Percentiles rank a stretch among this genome's conserved stretches.
These are phyloP conservation scores for Botrytis fabae DNA, from an alignment of 2,329 filamentous ascomycete genomes.

Conservation along the genomic window DNA sequence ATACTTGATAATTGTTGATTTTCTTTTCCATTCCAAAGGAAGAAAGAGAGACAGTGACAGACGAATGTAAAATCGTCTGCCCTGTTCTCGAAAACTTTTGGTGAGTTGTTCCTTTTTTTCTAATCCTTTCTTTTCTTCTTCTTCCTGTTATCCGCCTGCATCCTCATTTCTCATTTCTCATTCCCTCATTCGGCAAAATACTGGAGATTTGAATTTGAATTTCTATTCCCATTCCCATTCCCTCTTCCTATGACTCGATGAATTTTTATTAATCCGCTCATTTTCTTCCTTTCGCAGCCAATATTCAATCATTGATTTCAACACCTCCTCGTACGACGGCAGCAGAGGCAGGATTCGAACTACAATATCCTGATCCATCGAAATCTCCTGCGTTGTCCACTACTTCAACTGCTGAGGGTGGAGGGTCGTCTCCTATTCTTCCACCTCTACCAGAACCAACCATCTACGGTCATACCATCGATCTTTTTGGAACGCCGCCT, in stretches of 20 bases:
- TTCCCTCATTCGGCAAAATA: constrained; percentile 18
- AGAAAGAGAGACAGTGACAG: constrained; percentile 53
- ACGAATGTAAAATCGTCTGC: constrained; percentile 60
- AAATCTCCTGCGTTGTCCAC: constrained; percentile 61
- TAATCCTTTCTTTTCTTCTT: neutral
- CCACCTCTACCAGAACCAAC: constrained; percentile 60
- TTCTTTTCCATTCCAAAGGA: neutral
- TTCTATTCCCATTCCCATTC: neutral
- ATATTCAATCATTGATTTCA: constrained; percentile 40
- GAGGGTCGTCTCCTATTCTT: constrained; percentile 57
- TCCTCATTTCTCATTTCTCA: constrained; percentile 2
- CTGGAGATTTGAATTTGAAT: constrained; percentile 2
- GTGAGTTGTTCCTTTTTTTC: constrained; percentile 19
- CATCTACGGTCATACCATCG: constrained; percentile 56
- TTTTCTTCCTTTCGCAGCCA: constrained; percentile 13
- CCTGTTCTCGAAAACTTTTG: constrained; percentile 51
- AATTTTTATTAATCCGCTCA: constrained; percentile 2
- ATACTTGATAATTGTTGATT: neutral
- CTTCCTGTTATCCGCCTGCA: constrained; percentile 15
- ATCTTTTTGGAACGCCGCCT: constrained; percentile 54
- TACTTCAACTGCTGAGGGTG: constrained; percentile 61
- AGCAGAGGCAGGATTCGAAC: constrained; percentile 56
- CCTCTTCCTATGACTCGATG: neutral
- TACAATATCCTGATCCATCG: constrained; percentile 39
- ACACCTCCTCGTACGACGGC: constrained; percentile 58